Evolutionary conservation across 306 rosid species (phyloP).

Genomic region (Corylus avellana): DNA sequence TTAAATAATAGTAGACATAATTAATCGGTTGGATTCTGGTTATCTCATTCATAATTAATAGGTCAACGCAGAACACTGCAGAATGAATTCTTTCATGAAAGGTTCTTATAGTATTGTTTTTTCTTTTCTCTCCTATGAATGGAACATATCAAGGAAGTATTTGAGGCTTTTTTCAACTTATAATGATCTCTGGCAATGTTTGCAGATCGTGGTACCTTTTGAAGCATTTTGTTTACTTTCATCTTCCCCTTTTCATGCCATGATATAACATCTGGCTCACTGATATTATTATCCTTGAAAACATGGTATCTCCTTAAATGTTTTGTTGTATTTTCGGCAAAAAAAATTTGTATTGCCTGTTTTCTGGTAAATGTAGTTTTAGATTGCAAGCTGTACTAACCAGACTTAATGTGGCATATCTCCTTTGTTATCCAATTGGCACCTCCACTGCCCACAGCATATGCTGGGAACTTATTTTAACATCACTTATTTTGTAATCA

Average conservation of each 20-base stretch:
- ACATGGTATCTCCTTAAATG: background rate
- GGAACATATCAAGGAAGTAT: background rate
- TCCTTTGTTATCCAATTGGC: background rate
- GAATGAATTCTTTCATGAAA: background rate
- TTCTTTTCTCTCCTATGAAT: background rate
- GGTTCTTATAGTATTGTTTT: background rate
- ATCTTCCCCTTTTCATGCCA: background rate
- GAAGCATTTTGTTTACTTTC: background rate
- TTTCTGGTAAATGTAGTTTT: conserved; percentile 3
- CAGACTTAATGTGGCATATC: background rate
- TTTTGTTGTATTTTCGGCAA: background rate
- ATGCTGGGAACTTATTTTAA: background rate
- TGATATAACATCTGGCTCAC: background rate
- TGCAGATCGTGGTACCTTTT: background rate
- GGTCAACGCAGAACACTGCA: background rate
- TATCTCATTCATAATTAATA: background rate
- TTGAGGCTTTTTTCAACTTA: background rate
- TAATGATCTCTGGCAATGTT: background rate
- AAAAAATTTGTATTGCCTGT: background rate
- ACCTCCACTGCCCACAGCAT: background rate
- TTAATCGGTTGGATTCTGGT: background rate
- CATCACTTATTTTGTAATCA: background rate
- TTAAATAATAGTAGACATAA: background rate
- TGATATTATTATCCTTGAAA: background rate
- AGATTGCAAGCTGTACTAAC: background rate